phyloP scores from a whole-genome alignment of 2,329 filamentous ascomycete species.

The Trichophaea hybrida region DNA sequence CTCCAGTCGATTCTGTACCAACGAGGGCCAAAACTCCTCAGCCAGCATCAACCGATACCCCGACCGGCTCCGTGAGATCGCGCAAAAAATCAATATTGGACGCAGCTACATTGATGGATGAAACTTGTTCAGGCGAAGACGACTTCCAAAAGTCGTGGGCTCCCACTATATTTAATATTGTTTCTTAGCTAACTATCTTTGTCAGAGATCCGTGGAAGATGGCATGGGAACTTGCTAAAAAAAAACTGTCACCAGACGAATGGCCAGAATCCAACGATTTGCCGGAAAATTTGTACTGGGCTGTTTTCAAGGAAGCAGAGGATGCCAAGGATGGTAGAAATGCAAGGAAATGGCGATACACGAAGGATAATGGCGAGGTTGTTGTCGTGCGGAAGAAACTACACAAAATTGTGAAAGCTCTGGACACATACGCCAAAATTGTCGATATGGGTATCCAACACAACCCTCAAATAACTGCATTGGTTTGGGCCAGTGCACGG shows the following conservation, averaged over 20 bases:
- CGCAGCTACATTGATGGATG: no score
- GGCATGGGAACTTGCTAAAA: not conserved
- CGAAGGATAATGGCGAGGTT: not conserved
- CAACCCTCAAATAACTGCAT: not conserved
- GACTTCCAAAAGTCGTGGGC: no score
- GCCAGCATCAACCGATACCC: no score
- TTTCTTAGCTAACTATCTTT: no score
- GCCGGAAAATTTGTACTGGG: no score
- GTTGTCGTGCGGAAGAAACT: not conserved
- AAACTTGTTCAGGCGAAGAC: no score
- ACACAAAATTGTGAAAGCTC: not conserved
- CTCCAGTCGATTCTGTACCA: no score
- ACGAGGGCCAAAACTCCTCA: no score
- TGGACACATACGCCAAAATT: not conserved
- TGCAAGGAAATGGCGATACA: not conserved
- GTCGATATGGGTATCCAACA: not conserved
- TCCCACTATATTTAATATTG: no score
- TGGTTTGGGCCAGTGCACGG: not conserved
- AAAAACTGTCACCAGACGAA: not conserved
- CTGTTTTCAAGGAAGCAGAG: not conserved
- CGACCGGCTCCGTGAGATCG: no score
- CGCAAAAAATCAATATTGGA: no score
- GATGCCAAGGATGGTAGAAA: not conserved
- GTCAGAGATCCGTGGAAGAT: constrained; percentile 33
- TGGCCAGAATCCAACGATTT: not conserved